A percentile compares a stretch with the other conserved stretches of the same genome.
phyloP scores from a whole-genome alignment of 495 filamentous ascomycete genomes.

The Lophium mytilinum region DNA sequence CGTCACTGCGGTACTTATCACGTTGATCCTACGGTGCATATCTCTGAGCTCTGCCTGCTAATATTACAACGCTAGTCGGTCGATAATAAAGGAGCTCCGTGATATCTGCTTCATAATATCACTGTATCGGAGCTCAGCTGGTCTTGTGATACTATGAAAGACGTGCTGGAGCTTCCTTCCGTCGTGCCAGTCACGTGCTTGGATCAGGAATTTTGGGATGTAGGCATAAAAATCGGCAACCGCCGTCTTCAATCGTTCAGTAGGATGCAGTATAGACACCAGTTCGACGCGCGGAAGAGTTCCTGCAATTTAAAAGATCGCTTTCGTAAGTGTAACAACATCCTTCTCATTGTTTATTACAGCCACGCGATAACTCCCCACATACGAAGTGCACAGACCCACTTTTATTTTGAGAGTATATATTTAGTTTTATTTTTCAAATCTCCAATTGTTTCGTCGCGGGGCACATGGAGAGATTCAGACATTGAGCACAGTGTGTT shows the following conservation, averaged over 20 bases:
- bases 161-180: constrained; percentile 21
- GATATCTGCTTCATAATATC: constrained; percentile 26
- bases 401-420: too few relatives aligned
- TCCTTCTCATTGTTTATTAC: constrained; percentile 29
- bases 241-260: constrained; percentile 26
- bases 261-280: constrained; percentile 29
- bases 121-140: constrained; percentile 23
- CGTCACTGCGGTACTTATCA: too few relatives aligned
- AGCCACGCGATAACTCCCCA: too few relatives aligned
- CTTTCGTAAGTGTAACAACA: constrained; percentile 22
- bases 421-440: too few relatives aligned
- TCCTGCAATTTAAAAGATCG: constrained; percentile 29
- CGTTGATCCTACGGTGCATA: too few relatives aligned
- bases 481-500: too few relatives aligned
- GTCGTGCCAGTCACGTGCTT: constrained; percentile 31
- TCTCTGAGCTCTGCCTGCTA: too few relatives aligned
- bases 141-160: constrained; percentile 19
- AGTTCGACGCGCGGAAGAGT: constrained; percentile 32
- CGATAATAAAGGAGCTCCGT: not conserved
- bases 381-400: too few relatives aligned
- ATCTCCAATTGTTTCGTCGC: too few relatives aligned
- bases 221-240: constrained; percentile 30
- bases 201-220: constrained; percentile 30
- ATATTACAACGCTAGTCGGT: not conserved
- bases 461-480: too few relatives aligned